Base-by-base conservation (phyloP, 345 rosid species). In the Odontarrhena argentea region DNA sequence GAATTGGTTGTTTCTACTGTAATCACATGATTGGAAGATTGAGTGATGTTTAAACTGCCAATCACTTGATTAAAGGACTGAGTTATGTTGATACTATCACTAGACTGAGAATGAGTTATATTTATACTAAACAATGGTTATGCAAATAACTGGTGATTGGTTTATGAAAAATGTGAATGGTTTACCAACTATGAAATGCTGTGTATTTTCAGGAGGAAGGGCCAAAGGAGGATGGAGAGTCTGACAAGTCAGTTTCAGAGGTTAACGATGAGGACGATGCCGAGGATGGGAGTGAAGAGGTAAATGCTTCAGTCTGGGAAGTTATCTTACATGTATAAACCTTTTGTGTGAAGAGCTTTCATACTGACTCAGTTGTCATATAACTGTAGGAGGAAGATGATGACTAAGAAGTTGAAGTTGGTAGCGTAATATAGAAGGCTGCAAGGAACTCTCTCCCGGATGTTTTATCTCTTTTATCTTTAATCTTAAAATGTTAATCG, bases 231-330 rank as follows among this genome's bases (percentile, higher is more conserved):
- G 91, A 89, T 32, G 97, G 76, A 10, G 99, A 91, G 55, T 94
- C 99, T 4, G 99, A 88, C 79, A 94, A 94, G 85, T 94, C 99
- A 0, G 70, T 84, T 50, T 94, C 99, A 0, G 99, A 94, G 78
- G 95, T 94, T 36, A 84, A 91, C 50, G 96, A 94, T 37, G 96
- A 88, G 10, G 95, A 88, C 3, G 96, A 93, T 15, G 90, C 86
- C 0, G 92, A 87, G 1, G 97, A 85, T 18, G 97, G 81, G 12
- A 86, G 90, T 9, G 97, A 75, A 1, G 99, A 91, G 83, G 99
- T 85, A 8, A 4, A 25, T 4, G n/a, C 11, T 25, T 49, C 3
- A 32, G 34, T 40, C 10, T 46, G 1, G 5, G 2, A 14, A 25
- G 12, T 24, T 64, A 26, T 54, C 43, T 44, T 24, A 7, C n/a